These are phyloP conservation scores for Diaporthe ampelina DNA, from an alignment of 2,329 filamentous ascomycete species.

Conservation along the genomic window DNA sequence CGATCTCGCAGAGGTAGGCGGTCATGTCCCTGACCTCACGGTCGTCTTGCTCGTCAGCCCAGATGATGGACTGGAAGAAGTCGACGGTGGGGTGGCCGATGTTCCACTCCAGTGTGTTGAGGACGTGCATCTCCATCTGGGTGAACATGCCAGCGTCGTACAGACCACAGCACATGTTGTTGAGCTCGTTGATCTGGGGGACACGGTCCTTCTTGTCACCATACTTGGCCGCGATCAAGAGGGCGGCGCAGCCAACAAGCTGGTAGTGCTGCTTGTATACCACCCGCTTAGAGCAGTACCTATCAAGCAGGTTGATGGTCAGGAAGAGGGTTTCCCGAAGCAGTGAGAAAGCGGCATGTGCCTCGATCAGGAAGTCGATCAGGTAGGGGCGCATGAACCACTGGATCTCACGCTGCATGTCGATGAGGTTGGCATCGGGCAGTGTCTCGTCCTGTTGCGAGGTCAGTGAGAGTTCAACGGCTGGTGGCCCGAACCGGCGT, in stretches of 20 bases:
- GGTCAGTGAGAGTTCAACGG: slow-evolving; percentile 20
- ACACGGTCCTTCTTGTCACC: slow-evolving; percentile 98
- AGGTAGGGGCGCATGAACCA: slow-evolving; percentile 99
- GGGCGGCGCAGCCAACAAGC: slow-evolving; percentile 93
- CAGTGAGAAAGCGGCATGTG: slow-evolving; percentile 93
- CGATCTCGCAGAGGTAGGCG: slow-evolving; percentile 93
- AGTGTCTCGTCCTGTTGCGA: slow-evolving; percentile 80
- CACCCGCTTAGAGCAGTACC: slow-evolving; percentile 97
- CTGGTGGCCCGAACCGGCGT: background rate
- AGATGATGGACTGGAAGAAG: slow-evolving; percentile 89
- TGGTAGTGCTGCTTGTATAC: slow-evolving; percentile 99
- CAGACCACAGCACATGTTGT: slow-evolving; percentile 98
- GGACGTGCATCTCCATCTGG: slow-evolving; percentile 99
- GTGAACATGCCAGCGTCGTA: slow-evolving; percentile 99
- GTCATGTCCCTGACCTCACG: slow-evolving; percentile 95
- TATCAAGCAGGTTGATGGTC: slow-evolving; percentile 94
- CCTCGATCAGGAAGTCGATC: slow-evolving; percentile 97
- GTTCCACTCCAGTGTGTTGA: slow-evolving; percentile 96
- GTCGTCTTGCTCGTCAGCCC: slow-evolving; percentile 83
- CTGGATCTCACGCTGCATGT: slow-evolving; percentile 99
- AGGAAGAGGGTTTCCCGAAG: slow-evolving; percentile 96
- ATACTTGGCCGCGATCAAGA: slow-evolving; percentile 98
- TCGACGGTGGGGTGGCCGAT: slow-evolving; percentile 97
- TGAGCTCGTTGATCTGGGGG: slow-evolving; percentile 96
- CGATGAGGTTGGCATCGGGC: slow-evolving; percentile 96